phyloP scores from a whole-genome alignment of 768 basidiomycete species.

The Pleurotus platypus region DNA sequence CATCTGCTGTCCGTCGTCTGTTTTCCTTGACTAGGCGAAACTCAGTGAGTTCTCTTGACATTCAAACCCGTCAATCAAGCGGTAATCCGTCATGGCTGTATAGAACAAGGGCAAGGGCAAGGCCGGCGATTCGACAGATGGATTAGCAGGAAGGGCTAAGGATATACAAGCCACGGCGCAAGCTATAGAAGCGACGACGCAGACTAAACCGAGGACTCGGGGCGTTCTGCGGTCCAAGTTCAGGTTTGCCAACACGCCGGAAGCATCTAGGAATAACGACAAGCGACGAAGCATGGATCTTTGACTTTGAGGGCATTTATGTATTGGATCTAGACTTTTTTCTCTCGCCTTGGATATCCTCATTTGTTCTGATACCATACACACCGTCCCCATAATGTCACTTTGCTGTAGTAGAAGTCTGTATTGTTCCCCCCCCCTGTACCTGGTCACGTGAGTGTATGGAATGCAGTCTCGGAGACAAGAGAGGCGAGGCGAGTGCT shows the following conservation, averaged over 20 bases:
- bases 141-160: background rate
- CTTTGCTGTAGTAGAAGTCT: background rate
- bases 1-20: conserved; percentile 28
- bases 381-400: background rate
- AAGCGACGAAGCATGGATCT: conserved; percentile 31
- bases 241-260: conserved; percentile 30
- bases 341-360: background rate
- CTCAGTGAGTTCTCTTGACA: conserved; percentile 28
- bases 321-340: background rate
- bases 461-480: background rate
- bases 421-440: background rate
- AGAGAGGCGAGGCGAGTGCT: background rate
- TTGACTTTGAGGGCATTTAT: conserved; percentile 11
- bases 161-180: conserved; percentile 17
- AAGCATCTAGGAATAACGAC: conserved; percentile 32
- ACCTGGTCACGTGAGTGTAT: background rate
- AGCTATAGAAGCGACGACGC: conserved; percentile 13
- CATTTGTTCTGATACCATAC: background rate
- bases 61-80: background rate
- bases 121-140: background rate
- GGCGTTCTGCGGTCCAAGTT: conserved; percentile 30
- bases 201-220: conserved; percentile 18
- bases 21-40: conserved; percentile 35
- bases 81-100: background rate
- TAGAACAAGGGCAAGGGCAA: conserved; percentile 2